Base-by-base conservation (phyloP, 2,329 filamentous ascomycete genomes). In the Clonostachys byssicola region DNA sequence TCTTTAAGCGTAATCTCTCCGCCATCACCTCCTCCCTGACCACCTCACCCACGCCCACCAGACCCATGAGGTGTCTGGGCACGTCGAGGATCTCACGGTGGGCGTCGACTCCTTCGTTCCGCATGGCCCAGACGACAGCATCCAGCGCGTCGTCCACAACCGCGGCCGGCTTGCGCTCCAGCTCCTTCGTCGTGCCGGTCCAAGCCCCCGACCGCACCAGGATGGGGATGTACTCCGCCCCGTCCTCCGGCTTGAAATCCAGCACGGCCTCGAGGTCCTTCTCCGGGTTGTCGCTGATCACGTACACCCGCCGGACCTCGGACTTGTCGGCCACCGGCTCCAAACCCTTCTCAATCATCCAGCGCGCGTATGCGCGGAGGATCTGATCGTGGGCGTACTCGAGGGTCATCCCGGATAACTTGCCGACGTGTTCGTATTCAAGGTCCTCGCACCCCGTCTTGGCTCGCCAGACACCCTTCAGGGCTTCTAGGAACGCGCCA, bases 211-310 rank as follows among this genome's bases (percentile, higher is more conserved):
- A 95, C 55, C 82, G 77, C 30, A 95, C 87, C 49, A 96, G 69
- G 16, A 95, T 78, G 40, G 86, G 87, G 39, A 76, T 71, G 91
- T 92, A 96, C 49, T 83, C 73, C n/a, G 83, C 88, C 9, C 85
- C 85, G 48, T 77, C 67, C 5, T 76, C 70, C 52, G 86, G 88
- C 41, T 71, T 60, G 60, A 87, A 96, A 42, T 79, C 77, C 61
- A 95, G 95, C 17, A 89, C 92, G 6, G 94, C 94, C 6, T 81
- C 74, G 54, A 99, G 96, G 63, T 99, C 94, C 56, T 88, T 94
- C 60, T 89, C 89, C 6, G 88, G 88, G 59, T 92, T 92, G 60
- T 92, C 88, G 6, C 94, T 94, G 40, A 97, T 81, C 92, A 97
- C 97, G 67, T 95, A 97, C 12, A 97, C 91, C 40, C 77, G 80